Evolutionary conservation across 2,329 filamentous ascomycete genomes (phyloP), one percentile per base, ranked within the genome.

Genomic region (Hirsutella rhossiliensis): DNA sequence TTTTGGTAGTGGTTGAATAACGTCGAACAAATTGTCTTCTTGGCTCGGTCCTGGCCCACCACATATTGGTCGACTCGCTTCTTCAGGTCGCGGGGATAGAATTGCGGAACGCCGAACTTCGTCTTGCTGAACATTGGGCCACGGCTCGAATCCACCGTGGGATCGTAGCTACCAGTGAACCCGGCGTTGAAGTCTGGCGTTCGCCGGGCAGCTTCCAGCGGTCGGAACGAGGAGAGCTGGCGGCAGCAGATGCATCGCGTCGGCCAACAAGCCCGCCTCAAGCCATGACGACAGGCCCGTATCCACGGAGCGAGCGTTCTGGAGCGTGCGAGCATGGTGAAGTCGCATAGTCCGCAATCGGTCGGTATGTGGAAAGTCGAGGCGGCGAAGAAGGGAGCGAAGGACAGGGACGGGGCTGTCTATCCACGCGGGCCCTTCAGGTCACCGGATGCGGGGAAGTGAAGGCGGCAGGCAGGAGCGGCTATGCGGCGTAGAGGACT

Each of bases 1-100:
- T 86, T 79, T 63, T 96, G 87, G 59, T 97, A 96, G 61, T 98
- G 92, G 58, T 97, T 96, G 68, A 94, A 96, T 27, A 98, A 85
- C 7, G 90, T 88, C 4, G 90, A 83, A 50, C 87, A 92, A 50
- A 97, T 80, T 13, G 89, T 86, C 63, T 94, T 94, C 72, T 98
- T 92, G 15, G 92, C 88, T 47, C 87, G 80, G 52, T 96, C 87
- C 63, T 98, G 92, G 36, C 90, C 92, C 4, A 98, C 90, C 2
- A 98, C 90, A 60, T 94, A 98, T 58, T 92, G 85, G 60, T 98
- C 92, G 29, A 97, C 79, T 56, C 92, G 84, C 57, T 87, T 80
- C 69, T 97, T 96, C 54, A 98, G 72, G 53, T 79, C 73, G 46
- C 75, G 69, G 2, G 78, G 78, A 44, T 82, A 82, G 58, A 82